phyloP scores from a whole-genome alignment of 1,139 yeast species.

The Williopsis jadinii region DNA sequence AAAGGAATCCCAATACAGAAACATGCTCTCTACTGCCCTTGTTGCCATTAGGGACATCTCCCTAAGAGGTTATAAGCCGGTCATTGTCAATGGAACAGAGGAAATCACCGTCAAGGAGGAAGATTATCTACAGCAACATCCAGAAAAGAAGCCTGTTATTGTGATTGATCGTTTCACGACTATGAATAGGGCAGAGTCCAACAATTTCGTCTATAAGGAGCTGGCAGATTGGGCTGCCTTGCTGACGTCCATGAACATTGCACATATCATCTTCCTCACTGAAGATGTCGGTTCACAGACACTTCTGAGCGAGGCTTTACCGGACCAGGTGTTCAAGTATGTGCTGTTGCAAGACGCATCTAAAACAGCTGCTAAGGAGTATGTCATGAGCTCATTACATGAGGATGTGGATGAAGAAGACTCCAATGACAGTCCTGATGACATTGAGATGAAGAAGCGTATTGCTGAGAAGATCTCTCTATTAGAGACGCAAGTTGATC shows the following conservation, averaged over 20 bases:
- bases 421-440: constrained; percentile 11
- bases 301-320: constrained; percentile 61
- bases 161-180: constrained; percentile 70
- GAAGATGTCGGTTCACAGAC: constrained; percentile 78
- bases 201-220: constrained; percentile 65
- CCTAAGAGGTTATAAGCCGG: constrained; percentile 32
- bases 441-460: constrained; percentile 13
- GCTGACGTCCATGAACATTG: constrained; percentile 68
- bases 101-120: constrained; percentile 52
- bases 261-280: constrained; percentile 84
- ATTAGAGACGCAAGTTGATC: constrained; percentile 34
- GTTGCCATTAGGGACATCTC: constrained; percentile 73
- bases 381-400: constrained; percentile 55
- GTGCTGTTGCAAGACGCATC: constrained; percentile 79
- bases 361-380: constrained; percentile 58
- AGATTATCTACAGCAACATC: constrained; percentile 77
- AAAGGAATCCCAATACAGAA: constrained; percentile 74
- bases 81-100: constrained; percentile 24
- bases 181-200: constrained; percentile 48
- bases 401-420: constrained; percentile 23
- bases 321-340: constrained; percentile 79
- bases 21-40: constrained; percentile 68
- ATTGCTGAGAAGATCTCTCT: constrained; percentile 14
- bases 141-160: constrained; percentile 81
- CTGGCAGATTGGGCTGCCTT: constrained; percentile 87